Base-by-base conservation (phyloP, 768 basidiomycete genomes). In the Pisolithus marmoratus region DNA sequence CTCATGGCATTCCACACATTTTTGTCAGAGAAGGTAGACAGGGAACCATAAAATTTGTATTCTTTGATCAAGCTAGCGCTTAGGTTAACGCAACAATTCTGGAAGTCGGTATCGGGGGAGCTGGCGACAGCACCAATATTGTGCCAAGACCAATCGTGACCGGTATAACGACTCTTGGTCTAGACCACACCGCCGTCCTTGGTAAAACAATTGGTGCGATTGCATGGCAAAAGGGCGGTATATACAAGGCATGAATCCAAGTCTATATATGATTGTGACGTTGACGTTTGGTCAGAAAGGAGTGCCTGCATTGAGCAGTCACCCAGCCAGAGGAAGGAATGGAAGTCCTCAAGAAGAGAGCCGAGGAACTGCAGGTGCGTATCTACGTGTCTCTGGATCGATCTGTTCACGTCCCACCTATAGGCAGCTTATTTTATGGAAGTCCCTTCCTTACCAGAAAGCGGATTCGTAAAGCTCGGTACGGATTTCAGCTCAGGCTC, bases 51-150 rank as follows among this genome's bases (percentile, higher is more conserved):
- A 40, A 26, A 17, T n/a, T 23, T 54, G 23, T 44, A 8, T 31
- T 27, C 19, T 24, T 45, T 42, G 20, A 22, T 26, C 19, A 4
- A 38, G 34, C 29, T 38, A 15, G 34, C 19, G 5, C 7, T 37
- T 59, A 78, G 72, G 82, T 98, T 5, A 84, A 94, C 57, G 93
- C 91, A 3, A 92, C 94, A 1, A 80, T 99, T 49, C 76, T 99
- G 22, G 96, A 99, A 75, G 96, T 98, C 36, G 96, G 96, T 8
- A 86, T 99, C 19, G 96, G 96, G 20, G 96, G 96, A 9, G 77
- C 79, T 20, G 90, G 90, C 63, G 96, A 99, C 64, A 92, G 92
- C 60, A 99, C 96, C 24, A 99, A 99, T 59, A 83, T 95, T 54
- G 91, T 98, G 11, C 94, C 93, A 0, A 80, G 79, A 51, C 96